Conservation (phyloP, 2,329 filamentous ascomycete genomes). For the Ploettnerulaceae sp. region DNA sequence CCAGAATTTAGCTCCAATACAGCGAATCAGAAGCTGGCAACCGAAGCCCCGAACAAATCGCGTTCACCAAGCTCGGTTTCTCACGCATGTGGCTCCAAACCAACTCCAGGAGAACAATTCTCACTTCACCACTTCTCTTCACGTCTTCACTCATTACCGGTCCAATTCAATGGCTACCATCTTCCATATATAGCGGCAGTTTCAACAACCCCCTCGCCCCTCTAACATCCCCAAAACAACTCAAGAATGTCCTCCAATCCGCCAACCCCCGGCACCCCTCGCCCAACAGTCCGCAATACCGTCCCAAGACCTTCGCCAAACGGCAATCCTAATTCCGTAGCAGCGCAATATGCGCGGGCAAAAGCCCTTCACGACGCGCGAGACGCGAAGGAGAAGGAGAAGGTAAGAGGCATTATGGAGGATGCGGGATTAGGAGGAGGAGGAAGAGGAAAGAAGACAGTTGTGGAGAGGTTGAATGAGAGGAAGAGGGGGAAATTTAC, state of each 20-base stretch:
- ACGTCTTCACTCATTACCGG: background rate
- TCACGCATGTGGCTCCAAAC: background rate
- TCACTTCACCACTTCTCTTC: background rate
- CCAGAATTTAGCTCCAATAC: background rate
- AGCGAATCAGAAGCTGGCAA: slow-evolving; percentile 8
- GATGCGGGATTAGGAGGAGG: slow-evolving; percentile 9
- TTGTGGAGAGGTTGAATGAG: slow-evolving; percentile 29
- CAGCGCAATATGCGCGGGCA: slow-evolving; percentile 32
- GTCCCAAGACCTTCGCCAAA: slow-evolving; percentile 26
- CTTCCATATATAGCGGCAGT: too few relatives aligned
- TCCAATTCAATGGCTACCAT: too few relatives aligned
- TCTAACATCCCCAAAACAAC: too few relatives aligned
- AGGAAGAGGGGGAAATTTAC: slow-evolving; percentile 27
- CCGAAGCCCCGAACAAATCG: slow-evolving; percentile 9
- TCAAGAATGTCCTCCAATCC: too few relatives aligned
- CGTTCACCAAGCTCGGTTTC: slow-evolving; percentile 2
- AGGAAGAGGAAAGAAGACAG: slow-evolving; percentile 23
- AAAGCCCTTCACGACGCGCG: slow-evolving; percentile 30
- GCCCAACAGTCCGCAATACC: slow-evolving; percentile 8
- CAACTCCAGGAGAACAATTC: background rate
- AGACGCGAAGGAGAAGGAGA: slow-evolving; percentile 18
- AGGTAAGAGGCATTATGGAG: slow-evolving; percentile 17
- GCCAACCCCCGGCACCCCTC: background rate
- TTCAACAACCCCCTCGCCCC: too few relatives aligned
- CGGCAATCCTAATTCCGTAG: slow-evolving; percentile 29